Conservation (phyloP, 2,329 filamentous ascomycete species). For the Apiospora kogelbergensis region DNA sequence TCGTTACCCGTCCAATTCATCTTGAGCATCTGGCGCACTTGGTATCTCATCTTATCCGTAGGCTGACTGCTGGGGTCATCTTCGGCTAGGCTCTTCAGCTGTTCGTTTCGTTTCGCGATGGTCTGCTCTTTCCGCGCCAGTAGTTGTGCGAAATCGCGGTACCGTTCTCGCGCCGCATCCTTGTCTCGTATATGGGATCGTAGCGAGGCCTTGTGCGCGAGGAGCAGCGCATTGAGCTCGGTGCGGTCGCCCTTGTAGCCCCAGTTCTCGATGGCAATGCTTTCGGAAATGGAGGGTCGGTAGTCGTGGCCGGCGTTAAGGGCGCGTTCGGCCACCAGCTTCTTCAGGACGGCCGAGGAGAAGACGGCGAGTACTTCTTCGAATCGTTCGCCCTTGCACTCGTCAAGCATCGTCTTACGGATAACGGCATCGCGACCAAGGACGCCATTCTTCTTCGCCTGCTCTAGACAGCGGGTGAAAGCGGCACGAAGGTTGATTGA, state of each 20-base stretch:
- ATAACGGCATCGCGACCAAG: conserved; percentile 78
- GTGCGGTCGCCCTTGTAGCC: conserved; percentile 55
- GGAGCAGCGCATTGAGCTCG: conserved; percentile 63
- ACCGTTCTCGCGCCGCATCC: conserved; percentile 56
- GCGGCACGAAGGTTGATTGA: conserved; percentile 87
- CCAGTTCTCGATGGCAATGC: conserved; percentile 58
- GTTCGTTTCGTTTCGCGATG: conserved; percentile 54
- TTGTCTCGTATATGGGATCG: conserved; percentile 59
- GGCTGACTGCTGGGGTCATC: conserved; percentile 31
- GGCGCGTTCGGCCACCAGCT: conserved; percentile 50
- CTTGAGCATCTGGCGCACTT: conserved; percentile 60
- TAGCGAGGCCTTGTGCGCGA: conserved; percentile 72
- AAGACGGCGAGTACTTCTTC: conserved; percentile 84
- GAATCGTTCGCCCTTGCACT: conserved; percentile 88
- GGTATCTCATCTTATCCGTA: conserved; percentile 41
- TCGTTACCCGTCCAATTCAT: conserved; percentile 80
- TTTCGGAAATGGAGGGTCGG: conserved; percentile 51
- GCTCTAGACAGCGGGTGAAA: conserved; percentile 76
- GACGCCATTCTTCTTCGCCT: conserved; percentile 82
- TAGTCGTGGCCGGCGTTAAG: conserved; percentile 34
- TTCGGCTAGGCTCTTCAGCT: conserved; percentile 31
- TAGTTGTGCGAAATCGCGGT: conserved; percentile 62
- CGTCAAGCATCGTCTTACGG: conserved; percentile 93
- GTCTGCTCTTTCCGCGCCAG: conserved; percentile 63
- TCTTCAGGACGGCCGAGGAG: conserved; percentile 79